Base-by-base conservation (phyloP, 352 stramenopile species). In the Globisporangium canariense region DNA sequence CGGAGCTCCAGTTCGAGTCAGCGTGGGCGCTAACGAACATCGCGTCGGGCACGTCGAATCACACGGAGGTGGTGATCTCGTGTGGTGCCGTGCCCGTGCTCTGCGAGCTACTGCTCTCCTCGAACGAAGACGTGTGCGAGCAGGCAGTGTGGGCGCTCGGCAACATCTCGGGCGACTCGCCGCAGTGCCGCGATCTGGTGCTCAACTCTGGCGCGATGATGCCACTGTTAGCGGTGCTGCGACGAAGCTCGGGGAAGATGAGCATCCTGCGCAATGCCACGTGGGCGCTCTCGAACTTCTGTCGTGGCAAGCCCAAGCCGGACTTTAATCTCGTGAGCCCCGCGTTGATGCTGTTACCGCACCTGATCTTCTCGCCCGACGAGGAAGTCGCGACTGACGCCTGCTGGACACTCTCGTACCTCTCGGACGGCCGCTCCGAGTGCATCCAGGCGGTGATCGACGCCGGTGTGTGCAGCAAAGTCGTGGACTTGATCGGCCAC, bases 1-100 rank as follows among this genome's bases (percentile, higher is more conserved):
- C 83, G 3, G 76, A 93, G 64, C 83, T 98, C 60, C 97, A 99
- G 76, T 99, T 99, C 76, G 98, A 99, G 74, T 97, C 98, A 22
- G 97, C 98, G 6, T 99, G 98, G 98, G 96, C 97, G 36, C 78
- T 99, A n/a, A 99, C 98, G 38, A 99, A 99, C 78, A 99, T 99
- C 77, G 97, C 97, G 14, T 99, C 92, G 28, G 98, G 98, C 51
- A 99, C 97, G 9, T 98, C 92, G 51, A 92, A 98, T 13, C 94
- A 99, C 77, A 99, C 98, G 9, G 91, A 96, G 45, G 90, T 98
- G 38, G 97, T 99, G 30, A 99, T 99, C 73, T 89, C 98, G 57
- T 79, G 96, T 58, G 97, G 97, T 51, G 97, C 98, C 3, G 96
- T 99, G 49, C 97, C 97, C 40, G 98, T 99, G 68, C 99, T 99